Base-by-base conservation (phyloP, 345 rosid genomes). In the Stellera chamaejasme region DNA sequence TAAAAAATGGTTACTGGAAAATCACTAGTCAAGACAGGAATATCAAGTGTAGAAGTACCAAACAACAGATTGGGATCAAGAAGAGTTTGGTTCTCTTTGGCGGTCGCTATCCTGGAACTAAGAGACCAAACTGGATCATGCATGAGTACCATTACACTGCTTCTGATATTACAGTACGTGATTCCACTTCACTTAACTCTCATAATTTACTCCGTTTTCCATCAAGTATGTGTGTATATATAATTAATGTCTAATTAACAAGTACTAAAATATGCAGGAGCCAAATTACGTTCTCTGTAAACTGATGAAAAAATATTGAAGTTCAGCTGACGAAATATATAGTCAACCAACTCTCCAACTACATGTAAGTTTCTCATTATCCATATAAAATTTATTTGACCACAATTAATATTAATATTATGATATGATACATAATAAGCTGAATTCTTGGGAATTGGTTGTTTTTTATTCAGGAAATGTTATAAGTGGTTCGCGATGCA, bases 1-100 rank as follows among this genome's bases (percentile, higher is more conserved):
- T 80, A 0, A 52, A 11, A 2, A 55, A 61, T 10, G 87, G 91
- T 3, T 81, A 9, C 55, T 84, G 87, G 87, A 84, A 84, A 61
- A 66, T 59, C 27, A 81, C 87, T 0, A 75, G 87, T 3, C 16
- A 43, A 10, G 58, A 63, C 14, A 66, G 73, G n/a, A 2, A 1
- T 0, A 50, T 81, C 59, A 66, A 5, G 12, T 43, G 47, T 2
- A 63, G 55, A 53, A 58, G 27, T 0, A 61, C 48, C 4, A 23
- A 41, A 6, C 27, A 47, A 0, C 6, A 9, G 2, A 72, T 80
- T 12, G 87, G 90, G 16, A 55, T 46, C 13, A 84, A 60, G 67
- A 77, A 54, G 69, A 61, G 68, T 46, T 52, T 84, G 49, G 69
- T 75, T 61, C 81, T 77, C 60, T 13, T 76, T 9, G 7, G 0